A percentile compares a stretch with the other conserved stretches of the same genome.
Evolutionary conservation across 2,329 filamentous ascomycete genomes (phyloP).

Genomic region (Pseudonectria buxi): DNA sequence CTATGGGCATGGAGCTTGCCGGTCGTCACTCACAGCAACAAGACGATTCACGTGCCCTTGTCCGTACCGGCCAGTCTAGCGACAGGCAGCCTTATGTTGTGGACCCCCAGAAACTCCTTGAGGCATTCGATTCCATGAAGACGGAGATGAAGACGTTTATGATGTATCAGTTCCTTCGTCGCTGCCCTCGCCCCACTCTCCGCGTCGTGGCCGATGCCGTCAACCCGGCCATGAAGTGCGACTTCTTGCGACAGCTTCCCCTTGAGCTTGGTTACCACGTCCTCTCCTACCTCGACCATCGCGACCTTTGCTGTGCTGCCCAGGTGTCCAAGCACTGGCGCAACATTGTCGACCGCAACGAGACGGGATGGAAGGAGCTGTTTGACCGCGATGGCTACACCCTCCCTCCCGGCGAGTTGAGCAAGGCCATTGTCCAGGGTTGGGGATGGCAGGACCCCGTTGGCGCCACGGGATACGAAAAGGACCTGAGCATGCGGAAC

Average conservation of each 20-base stretch:
- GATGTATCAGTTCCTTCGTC: conserved; percentile 89
- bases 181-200: conserved; percentile 81
- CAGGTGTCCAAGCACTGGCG: conserved; percentile 95
- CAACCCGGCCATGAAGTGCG: conserved; percentile 89
- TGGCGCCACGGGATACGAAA: conserved; percentile 67
- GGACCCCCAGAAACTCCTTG: conserved; percentile 79
- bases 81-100: conserved; percentile 41
- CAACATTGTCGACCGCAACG: conserved; percentile 82
- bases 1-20: conserved; percentile 20
- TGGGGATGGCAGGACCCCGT: conserved; percentile 96
- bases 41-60: conserved; percentile 18
- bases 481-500: conserved; percentile 62
- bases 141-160: conserved; percentile 89
- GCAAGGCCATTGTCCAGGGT: conserved; percentile 78
- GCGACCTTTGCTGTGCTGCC: conserved; percentile 81
- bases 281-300: conserved; percentile 75
- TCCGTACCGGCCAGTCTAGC: conserved; percentile 17
- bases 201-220: conserved; percentile 86
- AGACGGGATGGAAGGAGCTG: conserved; percentile 91
- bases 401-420: conserved; percentile 73
- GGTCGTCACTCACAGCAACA: conserved; percentile 12
- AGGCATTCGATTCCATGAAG: conserved; percentile 86
- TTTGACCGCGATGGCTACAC: conserved; percentile 78
- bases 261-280: conserved; percentile 83
- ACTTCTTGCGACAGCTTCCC: conserved; percentile 80